A percentile compares a stretch with the other conserved stretches of the same genome.
Conservation (phyloP, 2,329 filamentous ascomycete genomes). For the Sporothrix schenckii region DNA sequence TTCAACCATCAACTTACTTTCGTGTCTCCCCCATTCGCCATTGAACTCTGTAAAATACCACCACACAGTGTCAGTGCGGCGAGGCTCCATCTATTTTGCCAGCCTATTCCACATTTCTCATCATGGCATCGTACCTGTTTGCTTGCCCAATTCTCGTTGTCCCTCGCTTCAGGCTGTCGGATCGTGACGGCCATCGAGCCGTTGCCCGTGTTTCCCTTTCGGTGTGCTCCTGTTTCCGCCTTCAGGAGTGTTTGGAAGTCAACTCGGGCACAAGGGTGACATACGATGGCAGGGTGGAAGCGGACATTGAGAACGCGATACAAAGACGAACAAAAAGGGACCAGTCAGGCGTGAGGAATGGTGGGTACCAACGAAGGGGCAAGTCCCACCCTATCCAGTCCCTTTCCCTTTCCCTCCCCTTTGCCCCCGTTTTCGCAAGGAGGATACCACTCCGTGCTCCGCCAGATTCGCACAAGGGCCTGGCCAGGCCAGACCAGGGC, state of each 20-base stretch:
- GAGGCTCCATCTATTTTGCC: neutral
- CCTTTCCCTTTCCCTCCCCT: neutral
- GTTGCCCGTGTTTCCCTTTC: neutral
- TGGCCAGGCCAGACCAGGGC: slow-evolving; percentile 5
- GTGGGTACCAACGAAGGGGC: neutral
- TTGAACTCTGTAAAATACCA: neutral
- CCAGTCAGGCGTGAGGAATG: slow-evolving; percentile 9
- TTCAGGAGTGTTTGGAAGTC: neutral
- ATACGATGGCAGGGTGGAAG: neutral
- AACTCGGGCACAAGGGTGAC: slow-evolving; percentile 12
- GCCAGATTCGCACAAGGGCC: slow-evolving; percentile 15
- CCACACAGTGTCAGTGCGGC: neutral
- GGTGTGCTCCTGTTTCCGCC: neutral
- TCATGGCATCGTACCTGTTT: neutral
- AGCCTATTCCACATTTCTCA: neutral
- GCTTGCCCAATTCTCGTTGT: neutral
- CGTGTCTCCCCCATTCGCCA: neutral
- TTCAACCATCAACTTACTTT: too few relatives aligned
- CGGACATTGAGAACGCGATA: neutral
- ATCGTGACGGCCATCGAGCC: slow-evolving; percentile 1
- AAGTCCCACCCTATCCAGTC: neutral
- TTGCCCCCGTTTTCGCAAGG: slow-evolving; percentile 19
- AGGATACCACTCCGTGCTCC: slow-evolving; percentile 25
- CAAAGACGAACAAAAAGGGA: neutral
- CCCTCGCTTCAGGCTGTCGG: neutral